Base-by-base conservation (phyloP, 352 stramenopile genomes). In the Phytophthora chlamydospora region DNA sequence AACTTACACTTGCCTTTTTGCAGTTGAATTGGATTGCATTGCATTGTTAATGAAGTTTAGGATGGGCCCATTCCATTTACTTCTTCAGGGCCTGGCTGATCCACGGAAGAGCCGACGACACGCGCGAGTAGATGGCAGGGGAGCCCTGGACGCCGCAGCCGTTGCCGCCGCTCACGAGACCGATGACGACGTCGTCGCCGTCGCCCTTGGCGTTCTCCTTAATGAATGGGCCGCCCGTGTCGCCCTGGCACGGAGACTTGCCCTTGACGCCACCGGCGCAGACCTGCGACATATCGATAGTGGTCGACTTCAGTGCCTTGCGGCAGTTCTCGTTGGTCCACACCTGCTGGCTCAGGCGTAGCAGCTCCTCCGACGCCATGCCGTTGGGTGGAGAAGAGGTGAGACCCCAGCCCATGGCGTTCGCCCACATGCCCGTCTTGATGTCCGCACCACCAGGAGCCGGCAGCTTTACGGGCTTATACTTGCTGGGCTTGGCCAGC, bases 151-250 rank as follows among this genome's bases (percentile, higher is more conserved):
- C 32, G 7, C 51, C 74, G 41, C 68, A 88, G 29, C 61, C 75
- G n/a, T 63, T 55, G 12, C 69, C 73, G 46, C 75, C 87, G 42
- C 52, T 74, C 6, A 81, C 62, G 14, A 88, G 17, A 14, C 83
- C 83, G 6, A 88, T 72, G 9, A 87, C 35, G 5, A 72, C 55
- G 75, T 85, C 56, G 62, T 71, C 48, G 39, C 48, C 34, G 48
- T 69, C 45, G 31, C 49, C 55, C 35, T 43, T 47, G 19, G n/a
- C 44, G 27, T 69, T 58, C 39, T 73, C 52, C 27, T 58, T 56
- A 27, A 75, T 52, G 9, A 78, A 44, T 0, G 68, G 73, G 27
- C 73, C 66, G 21, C 73, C 73, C 3, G 38, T 68, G 48, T 81
- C 70, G 13, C 67, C 64, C 40, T 70, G 31, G 58, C 73, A 79